Percentiles rank a stretch among this genome's conserved stretches.
These are phyloP conservation scores for Phytopythium vexans DNA, from an alignment of 352 stramenopile species.

Conservation along the genomic window DNA sequence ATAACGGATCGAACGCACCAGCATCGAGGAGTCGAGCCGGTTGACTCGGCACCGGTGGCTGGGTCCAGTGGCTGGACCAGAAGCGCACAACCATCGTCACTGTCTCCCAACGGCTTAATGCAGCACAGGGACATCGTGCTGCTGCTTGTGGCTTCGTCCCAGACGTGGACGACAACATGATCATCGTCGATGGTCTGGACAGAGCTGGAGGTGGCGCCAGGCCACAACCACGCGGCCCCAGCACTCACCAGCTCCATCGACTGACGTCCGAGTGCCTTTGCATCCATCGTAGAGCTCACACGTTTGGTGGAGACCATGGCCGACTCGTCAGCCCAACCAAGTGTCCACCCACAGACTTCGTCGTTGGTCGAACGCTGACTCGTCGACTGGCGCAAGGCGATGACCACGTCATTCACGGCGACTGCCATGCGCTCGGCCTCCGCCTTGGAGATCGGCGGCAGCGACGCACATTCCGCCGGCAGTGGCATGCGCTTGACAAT, in stretches of 20 bases:
- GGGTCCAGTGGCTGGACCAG: neutral
- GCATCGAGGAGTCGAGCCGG: too few relatives aligned
- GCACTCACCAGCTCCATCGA: neutral
- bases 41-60: too few relatives aligned
- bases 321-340: neutral
- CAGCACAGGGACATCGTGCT: neutral
- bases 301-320: too few relatives aligned
- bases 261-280: neutral
- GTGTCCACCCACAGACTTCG: neutral
- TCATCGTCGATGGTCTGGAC: neutral
- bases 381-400: too few relatives aligned
- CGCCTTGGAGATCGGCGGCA: conserved; percentile 1
- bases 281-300: too few relatives aligned
- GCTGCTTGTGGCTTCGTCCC: too few relatives aligned
- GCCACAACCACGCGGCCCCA: neutral
- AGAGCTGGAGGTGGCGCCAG: neutral
- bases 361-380: too few relatives aligned
- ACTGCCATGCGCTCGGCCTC: neutral
- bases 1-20: too few relatives aligned
- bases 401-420: too few relatives aligned
- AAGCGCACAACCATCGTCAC: neutral
- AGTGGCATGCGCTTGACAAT: neutral
- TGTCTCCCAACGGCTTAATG: neutral
- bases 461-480: neutral
- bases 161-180: neutral